Base-by-base conservation (phyloP, 768 basidiomycete species). In the Xerocomus potaroensis region DNA sequence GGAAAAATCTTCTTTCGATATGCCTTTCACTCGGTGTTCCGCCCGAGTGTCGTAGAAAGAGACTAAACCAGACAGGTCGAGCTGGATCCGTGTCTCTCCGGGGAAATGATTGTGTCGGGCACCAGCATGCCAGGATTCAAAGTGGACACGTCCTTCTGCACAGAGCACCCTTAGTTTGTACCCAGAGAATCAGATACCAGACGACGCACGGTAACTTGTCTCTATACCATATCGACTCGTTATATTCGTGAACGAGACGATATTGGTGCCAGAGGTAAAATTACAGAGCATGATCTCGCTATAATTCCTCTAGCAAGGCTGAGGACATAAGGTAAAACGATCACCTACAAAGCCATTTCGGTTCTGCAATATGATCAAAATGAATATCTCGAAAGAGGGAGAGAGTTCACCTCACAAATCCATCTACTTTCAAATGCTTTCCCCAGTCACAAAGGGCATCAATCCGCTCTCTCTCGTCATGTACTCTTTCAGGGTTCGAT, bases 321-420 rank as follows among this genome's bases (percentile, higher is more conserved):
- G n/a, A n/a, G n/a, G 47, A 34, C 21, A 4, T 45, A 5, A 43
- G n/a, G 9, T 14, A 5, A 7, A 5, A 19, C 6, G 4, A 3
- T 10, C 8, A 59, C 73, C 53, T 50, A 75, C 73, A 78, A 75
- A 47, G 72, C 66, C 66, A 71, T 69, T 67, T 73, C 70, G 73
- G 73, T 74, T 48, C 71, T 75, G 29, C 6, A 18, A 24, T 8
- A 7, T 2, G 4, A 12, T 26, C 14, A 27, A 24, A 5, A 3
- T 23, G 27, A 21, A 31, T 5, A 39, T 6, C 2, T 8, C 15
- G 18, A 22, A 10, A 14, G n/a, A 16, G 12, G 11, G 14, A 5
- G 3, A 9, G n/a, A n/a, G 30, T 29, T 34, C 31, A 48, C 62
- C 66, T 60, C 26, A 69, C 62, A 36, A 67, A 69, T 0, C 65